Evolutionary conservation across 1,284 basidiomycete genomes (phyloP).

Genomic region (Heliocybe sulcata): DNA sequence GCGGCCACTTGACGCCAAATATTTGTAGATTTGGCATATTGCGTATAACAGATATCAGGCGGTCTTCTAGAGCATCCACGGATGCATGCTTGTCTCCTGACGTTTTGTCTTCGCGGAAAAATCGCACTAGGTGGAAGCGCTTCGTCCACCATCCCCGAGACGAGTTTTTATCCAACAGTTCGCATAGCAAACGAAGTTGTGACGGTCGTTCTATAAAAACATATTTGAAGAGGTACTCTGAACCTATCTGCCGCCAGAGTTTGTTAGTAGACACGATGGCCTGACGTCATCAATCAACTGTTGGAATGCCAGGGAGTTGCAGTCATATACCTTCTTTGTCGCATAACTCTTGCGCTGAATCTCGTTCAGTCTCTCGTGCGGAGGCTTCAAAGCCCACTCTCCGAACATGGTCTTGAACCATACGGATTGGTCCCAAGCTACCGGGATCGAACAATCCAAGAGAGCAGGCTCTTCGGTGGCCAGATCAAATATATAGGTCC

Average conservation of each 20-base stretch:
- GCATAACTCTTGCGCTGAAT: conserved; percentile 51
- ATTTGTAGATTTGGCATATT: conserved; percentile 65
- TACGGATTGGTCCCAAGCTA: conserved; percentile 47
- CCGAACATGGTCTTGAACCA: conserved; percentile 46
- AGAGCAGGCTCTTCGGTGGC: conserved; percentile 61
- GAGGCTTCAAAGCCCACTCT: conserved; percentile 50
- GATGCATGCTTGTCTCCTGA: conserved; percentile 14
- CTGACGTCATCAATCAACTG: conserved; percentile 23
- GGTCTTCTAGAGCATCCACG: conserved; percentile 34
- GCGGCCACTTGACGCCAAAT: conserved; percentile 57
- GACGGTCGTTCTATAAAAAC: conserved; percentile 7
- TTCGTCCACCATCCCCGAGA: conserved; percentile 58
- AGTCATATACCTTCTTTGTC: conserved; percentile 58
- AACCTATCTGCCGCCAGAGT: conserved; percentile 28
- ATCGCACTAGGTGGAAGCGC: conserved; percentile 53
- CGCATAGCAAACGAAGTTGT: conserved; percentile 16
- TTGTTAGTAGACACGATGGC: conserved; percentile 57
- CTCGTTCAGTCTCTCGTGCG: conserved; percentile 45
- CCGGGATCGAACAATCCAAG: conserved; percentile 48
- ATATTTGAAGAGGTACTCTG: conserved; percentile 10
- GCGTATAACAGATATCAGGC: conserved; percentile 42
- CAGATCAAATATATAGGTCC: conserved; percentile 59
- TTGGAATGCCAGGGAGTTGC: neutral
- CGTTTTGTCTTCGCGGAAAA: conserved; percentile 23
- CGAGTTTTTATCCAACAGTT: conserved; percentile 39